A percentile compares a stretch with the other conserved stretches of the same genome.
Conservation (phyloP, 208 protist species). For the Porcisia deanei region DNA sequence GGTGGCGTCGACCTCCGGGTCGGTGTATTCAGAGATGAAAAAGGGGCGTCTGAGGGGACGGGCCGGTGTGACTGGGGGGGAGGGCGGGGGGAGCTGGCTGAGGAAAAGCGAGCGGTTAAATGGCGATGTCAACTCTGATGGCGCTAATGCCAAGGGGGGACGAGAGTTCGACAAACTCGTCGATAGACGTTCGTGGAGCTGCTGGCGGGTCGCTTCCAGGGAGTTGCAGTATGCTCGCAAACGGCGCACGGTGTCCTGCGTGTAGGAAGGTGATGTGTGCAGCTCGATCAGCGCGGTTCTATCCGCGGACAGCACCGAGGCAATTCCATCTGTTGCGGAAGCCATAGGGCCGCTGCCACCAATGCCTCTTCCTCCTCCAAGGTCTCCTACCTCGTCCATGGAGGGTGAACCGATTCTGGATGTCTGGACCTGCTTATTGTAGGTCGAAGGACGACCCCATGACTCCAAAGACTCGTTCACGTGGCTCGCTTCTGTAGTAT, state of each 20-base stretch:
- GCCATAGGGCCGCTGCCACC: not conserved
- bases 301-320: conserved; percentile 10
- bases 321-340: conserved; percentile 7
- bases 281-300: conserved; percentile 46
- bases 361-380: not conserved
- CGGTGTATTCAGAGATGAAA: conserved; percentile 35
- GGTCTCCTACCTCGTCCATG: conserved; percentile 2
- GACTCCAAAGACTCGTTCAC: not conserved
- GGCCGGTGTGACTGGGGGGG: not conserved
- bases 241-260: conserved; percentile 33
- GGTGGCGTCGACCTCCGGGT: conserved; percentile 49
- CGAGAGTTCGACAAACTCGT: not conserved
- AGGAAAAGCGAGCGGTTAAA: conserved; percentile 13
- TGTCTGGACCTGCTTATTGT: conserved; percentile 36
- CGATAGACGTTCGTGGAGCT: conserved; percentile 19
- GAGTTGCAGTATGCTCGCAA: conserved; percentile 37
- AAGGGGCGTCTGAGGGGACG: conserved; percentile 22
- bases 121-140: not conserved
- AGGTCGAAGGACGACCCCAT: conserved; percentile 8
- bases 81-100: not conserved
- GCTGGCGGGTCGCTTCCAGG: conserved; percentile 37
- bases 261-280: conserved; percentile 44
- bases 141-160: not conserved
- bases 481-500: not conserved
- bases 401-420: conserved; percentile 20